phyloP scores from a whole-genome alignment of 2,329 filamentous ascomycete genomes.

The Chrysoporthe austroafricana region DNA sequence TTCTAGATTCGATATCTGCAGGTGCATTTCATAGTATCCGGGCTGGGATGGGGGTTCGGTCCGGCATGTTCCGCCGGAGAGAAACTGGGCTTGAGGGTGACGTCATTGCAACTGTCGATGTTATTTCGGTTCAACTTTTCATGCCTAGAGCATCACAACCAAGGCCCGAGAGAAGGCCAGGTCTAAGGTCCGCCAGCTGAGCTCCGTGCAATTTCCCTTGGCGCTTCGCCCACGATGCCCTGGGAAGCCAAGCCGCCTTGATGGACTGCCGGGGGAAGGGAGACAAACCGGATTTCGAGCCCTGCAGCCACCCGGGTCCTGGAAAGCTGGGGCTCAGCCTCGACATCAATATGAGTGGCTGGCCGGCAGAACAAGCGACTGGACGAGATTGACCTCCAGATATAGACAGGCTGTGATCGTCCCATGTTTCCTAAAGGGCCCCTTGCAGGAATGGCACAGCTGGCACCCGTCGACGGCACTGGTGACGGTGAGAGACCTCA shows the following conservation, averaged over 20 bases:
- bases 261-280: neutral
- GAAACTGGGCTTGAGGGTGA: neutral
- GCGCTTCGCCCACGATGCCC: neutral
- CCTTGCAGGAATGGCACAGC: neutral
- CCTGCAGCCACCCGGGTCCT: neutral
- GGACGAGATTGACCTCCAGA: neutral
- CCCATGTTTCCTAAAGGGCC: neutral
- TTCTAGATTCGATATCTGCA: neutral
- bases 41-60: neutral
- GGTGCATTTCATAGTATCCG: neutral
- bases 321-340: neutral
- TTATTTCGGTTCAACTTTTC: neutral
- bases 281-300: slow-evolving; percentile 8
- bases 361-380: neutral
- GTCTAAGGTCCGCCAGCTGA: neutral
- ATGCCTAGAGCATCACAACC: neutral
- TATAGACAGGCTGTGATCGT: neutral
- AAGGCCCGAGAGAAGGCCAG: neutral
- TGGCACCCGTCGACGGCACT: neutral
- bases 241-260: neutral
- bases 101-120: slow-evolving; percentile 18
- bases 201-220: neutral
- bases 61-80: neutral
- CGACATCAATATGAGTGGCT: neutral
- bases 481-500: neutral